These are phyloP conservation scores for Fusarium sambucinum DNA, from an alignment of 2,329 filamentous ascomycete species.

Conservation along the genomic window DNA sequence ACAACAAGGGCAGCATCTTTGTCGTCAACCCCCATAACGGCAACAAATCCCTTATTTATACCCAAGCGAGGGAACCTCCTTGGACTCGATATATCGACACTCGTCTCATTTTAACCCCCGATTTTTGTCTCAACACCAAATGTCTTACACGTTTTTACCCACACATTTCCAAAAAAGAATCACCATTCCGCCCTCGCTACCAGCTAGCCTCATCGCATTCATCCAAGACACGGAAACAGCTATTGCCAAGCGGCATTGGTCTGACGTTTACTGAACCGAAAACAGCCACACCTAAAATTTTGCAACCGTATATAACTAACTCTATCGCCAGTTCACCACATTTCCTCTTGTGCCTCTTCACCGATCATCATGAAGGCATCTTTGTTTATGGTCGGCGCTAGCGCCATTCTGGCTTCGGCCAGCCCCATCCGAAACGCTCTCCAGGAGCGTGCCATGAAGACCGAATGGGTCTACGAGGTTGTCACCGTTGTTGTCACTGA, in stretches of 20 bases:
- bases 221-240: slow-evolving; percentile 36
- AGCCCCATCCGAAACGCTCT: slow-evolving; percentile 54
- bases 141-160: slow-evolving; percentile 38
- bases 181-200: slow-evolving; percentile 34
- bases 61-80: slow-evolving; percentile 8
- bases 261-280: slow-evolving; percentile 24
- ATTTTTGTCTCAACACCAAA: slow-evolving; percentile 39
- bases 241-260: slow-evolving; percentile 36
- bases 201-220: slow-evolving; percentile 37
- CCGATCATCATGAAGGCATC: slow-evolving; percentile 64
- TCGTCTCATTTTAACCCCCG: slow-evolving; percentile 2
- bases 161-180: slow-evolving; percentile 42
- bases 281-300: slow-evolving; percentile 34
- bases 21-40: slow-evolving; percentile 13
- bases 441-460: slow-evolving; percentile 56
- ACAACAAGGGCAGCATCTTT: slow-evolving; percentile 5
- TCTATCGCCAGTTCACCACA: slow-evolving; percentile 31
- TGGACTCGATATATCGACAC: slow-evolving; percentile 18
- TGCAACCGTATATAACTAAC: slow-evolving; percentile 43
- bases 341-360: slow-evolving; percentile 25
- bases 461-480: slow-evolving; percentile 56
- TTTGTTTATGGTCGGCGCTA: slow-evolving; percentile 58
- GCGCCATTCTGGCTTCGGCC: slow-evolving; percentile 61
- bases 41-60: slow-evolving; percentile 2
- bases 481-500: slow-evolving; percentile 61